phyloP scores from a whole-genome alignment of 23 red algal genomes.

The Cyanidiococcus yangmingshanensis region DNA sequence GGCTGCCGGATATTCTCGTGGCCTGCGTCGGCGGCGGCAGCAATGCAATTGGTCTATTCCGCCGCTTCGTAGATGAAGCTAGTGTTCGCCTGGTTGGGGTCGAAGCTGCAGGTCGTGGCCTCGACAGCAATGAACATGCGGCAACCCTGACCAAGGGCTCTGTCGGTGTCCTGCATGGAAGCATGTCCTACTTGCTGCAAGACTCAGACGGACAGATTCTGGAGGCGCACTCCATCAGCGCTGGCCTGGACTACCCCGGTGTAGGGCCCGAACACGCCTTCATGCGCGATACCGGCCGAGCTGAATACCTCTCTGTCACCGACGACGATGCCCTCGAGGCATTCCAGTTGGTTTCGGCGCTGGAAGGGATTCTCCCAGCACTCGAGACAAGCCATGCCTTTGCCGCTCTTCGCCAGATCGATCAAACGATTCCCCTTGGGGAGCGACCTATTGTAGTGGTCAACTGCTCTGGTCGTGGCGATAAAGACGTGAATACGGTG shows the following conservation, averaged over 20 bases:
- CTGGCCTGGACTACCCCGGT: slow-evolving; percentile 90
- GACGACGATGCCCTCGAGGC: slow-evolving; percentile 90
- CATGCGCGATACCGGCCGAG: slow-evolving; percentile 64
- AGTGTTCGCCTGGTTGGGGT: slow-evolving; percentile 82
- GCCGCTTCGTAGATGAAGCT: slow-evolving; percentile 56
- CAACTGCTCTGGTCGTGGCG: slow-evolving; percentile 72
- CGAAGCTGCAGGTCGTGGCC: slow-evolving; percentile 86
- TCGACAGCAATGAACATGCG: slow-evolving; percentile 59
- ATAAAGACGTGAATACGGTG: slow-evolving; percentile 89
- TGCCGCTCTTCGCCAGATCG: slow-evolving; percentile 63
- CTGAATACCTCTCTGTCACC: slow-evolving; percentile 68
- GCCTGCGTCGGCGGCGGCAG: slow-evolving; percentile 96
- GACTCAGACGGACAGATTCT: slow-evolving; percentile 58
- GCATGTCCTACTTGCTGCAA: slow-evolving; percentile 94
- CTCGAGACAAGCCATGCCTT: slow-evolving; percentile 92
- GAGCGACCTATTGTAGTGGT: slow-evolving; percentile 59
- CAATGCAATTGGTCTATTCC: slow-evolving; percentile 97
- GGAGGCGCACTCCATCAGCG: slow-evolving; percentile 91
- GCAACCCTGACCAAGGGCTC: slow-evolving; percentile 79
- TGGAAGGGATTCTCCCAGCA: slow-evolving; percentile 96
- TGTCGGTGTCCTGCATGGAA: slow-evolving; percentile 82
- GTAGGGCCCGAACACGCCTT: slow-evolving; percentile 93
- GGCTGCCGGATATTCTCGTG: slow-evolving; percentile 76
- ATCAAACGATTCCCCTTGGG: slow-evolving; percentile 41
- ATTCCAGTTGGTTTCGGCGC: slow-evolving; percentile 58